Base-by-base conservation (phyloP, 2,329 filamentous ascomycete genomes). In the Graphium sp. region DNA sequence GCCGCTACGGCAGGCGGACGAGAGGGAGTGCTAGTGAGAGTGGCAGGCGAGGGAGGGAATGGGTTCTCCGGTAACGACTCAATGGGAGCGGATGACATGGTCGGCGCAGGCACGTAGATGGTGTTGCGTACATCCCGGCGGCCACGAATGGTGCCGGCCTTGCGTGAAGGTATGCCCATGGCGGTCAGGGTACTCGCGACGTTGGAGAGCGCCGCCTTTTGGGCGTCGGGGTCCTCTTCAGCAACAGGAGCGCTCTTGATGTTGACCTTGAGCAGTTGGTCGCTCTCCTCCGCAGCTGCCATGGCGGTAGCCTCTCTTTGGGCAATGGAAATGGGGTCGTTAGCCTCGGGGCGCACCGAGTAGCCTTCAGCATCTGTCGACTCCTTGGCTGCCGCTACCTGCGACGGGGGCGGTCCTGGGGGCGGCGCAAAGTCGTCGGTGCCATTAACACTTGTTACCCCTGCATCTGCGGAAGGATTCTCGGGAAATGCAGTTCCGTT, bases 61-160 rank as follows among this genome's bases (percentile, higher is more conserved):
- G 12, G 43, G 35, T 30, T 32, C 7, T 34, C 33, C 7, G 35
- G 34, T 13, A 34, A 16, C 16, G 29, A 27, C 5, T 17, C 28
- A 5, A 29, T 31, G 14, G 31, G 22, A 29, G 33, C 25, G 12
- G 29, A n/a, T 28, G 31, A 16, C 28, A 32, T 5, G 18, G 46
- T 43, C 6, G 48, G 38, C 4, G 54, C 47, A 7, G 81, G 76
- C 37, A 85, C 63, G 44, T 89, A 87, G 31, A 93, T 74, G 2
- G 85, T 94, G 50, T 92, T 92, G 34, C 87, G 72, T 36, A 91
- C 82, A 47, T 95, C 87, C 45, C 89, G 70, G 35, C 89, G 77
- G 29, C 89, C 89, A 39, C 89, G 71, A 11, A 92, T 60, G 10
- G 84, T 94, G 25, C 80, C 77, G 10, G 68, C 57, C 42, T 73